Percentiles rank a stretch among this genome's conserved stretches.
Conservation (phyloP, 2,329 filamentous ascomycete genomes). For the Aspergillus sp. region DNA sequence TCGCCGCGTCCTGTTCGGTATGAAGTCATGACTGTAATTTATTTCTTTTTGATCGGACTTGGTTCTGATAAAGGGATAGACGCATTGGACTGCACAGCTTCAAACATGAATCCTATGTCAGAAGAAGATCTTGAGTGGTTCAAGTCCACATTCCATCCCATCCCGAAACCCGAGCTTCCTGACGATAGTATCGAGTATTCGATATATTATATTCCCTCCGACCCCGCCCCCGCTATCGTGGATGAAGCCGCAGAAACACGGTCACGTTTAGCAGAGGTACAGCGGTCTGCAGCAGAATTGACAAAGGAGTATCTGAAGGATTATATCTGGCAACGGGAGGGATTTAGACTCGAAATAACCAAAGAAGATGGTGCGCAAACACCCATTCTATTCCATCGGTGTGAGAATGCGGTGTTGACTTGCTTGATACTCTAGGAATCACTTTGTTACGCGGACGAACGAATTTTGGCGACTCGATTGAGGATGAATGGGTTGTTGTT, state of each 20-base stretch:
- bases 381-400: background rate
- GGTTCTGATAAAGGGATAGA: too few relatives aligned
- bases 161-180: constrained; percentile 61
- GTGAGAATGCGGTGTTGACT: constrained; percentile 3
- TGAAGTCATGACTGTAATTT: constrained; percentile 28
- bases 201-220: constrained; percentile 64
- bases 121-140: constrained; percentile 62
- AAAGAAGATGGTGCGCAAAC: constrained; percentile 55
- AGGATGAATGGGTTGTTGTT: constrained; percentile 96
- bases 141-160: constrained; percentile 60
- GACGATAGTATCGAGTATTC: constrained; percentile 86
- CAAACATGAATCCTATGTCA: constrained; percentile 37
- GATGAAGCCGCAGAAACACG: constrained; percentile 51
- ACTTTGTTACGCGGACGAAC: constrained; percentile 69
- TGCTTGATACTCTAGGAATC: constrained; percentile 27
- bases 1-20: constrained; percentile 21
- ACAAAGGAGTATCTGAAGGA: constrained; percentile 63
- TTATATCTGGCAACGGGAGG: constrained; percentile 93
- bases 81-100: background rate
- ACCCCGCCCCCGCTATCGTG: constrained; percentile 49
- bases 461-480: constrained; percentile 88
- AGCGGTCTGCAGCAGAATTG: constrained; percentile 64
- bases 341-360: constrained; percentile 63
- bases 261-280: constrained; percentile 63
- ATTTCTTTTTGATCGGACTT: constrained; percentile 2